phyloP scores from a whole-genome alignment of 371 early-diverging fungal species.

The Sanchytrium tribonematis region DNA sequence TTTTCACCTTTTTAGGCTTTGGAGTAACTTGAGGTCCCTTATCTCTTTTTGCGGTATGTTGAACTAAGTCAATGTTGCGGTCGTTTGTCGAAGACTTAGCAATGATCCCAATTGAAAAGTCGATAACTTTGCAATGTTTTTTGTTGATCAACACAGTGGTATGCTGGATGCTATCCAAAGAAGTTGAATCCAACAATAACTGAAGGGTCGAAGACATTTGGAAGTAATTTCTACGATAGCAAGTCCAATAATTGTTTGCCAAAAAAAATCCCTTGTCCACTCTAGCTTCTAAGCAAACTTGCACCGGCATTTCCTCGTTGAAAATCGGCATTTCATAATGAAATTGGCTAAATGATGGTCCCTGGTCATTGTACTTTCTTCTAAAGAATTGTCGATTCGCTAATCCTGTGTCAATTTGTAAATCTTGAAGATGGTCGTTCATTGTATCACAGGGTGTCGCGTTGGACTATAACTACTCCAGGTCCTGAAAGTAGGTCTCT shows the following conservation, averaged over 20 bases:
- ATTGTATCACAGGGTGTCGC: too few relatives aligned
- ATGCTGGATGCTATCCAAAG: conserved; percentile 9
- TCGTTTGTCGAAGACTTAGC: conserved; percentile 42
- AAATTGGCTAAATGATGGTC: too few relatives aligned
- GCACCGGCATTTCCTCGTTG: too few relatives aligned
- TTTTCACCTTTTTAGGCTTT: conserved; percentile 18
- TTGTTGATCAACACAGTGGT: conserved; percentile 15
- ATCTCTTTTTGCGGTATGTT: conserved; percentile 78
- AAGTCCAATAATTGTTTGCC: conserved; percentile 59
- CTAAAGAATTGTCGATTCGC: too few relatives aligned
- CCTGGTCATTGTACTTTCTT: too few relatives aligned
- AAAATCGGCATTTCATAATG: too few relatives aligned
- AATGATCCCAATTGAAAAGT: conserved; percentile 37
- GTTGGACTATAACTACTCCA: too few relatives aligned
- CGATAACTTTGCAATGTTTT: conserved; percentile 18
- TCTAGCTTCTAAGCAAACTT: too few relatives aligned
- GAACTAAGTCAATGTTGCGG: conserved; percentile 45
- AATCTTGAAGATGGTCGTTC: too few relatives aligned
- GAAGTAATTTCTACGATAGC: conserved; percentile 81
- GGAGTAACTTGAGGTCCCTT: conserved; percentile 62
- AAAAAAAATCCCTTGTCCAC: conserved; percentile 50
- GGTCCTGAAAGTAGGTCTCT: too few relatives aligned
- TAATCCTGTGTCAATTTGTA: too few relatives aligned
- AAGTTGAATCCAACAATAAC: neutral
- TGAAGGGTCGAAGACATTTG: conserved; percentile 46